Evolutionary conservation across 148 eudicot species (phyloP).

Genomic region (Rhododendron molle): DNA sequence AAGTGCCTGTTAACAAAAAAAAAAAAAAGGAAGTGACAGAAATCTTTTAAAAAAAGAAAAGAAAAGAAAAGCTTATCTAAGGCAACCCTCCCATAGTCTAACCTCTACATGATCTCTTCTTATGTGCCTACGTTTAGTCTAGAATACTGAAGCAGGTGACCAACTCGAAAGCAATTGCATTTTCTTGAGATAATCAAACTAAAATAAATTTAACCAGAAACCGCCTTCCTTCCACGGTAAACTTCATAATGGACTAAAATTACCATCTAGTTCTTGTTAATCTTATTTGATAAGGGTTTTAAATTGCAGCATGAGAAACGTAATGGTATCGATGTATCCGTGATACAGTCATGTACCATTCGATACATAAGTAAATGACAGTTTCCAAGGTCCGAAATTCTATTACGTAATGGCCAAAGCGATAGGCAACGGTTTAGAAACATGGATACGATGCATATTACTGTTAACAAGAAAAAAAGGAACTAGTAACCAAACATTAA

Average conservation of each 20-base stretch:
- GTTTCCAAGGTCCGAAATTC: no score
- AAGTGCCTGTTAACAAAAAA: no score
- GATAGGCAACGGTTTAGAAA: no score
- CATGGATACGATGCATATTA: no score
- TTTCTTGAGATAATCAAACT: neutral
- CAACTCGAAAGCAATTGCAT: neutral
- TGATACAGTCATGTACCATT: no score
- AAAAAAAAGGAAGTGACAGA: no score
- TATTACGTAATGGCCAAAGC: no score
- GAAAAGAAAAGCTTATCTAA: neutral
- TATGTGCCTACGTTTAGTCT: no score
- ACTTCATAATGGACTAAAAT: neutral
- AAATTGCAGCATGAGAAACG: neutral
- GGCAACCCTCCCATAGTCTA: neutral
- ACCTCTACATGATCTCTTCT: neutral
- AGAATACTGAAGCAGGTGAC: constrained; percentile 6
- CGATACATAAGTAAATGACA: no score
- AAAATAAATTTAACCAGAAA: neutral
- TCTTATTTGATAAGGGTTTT: neutral
- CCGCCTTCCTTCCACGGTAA: neutral
- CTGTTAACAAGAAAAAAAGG: no score
- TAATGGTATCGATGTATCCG: no score
- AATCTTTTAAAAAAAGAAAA: no score
- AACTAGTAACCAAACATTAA: neutral
- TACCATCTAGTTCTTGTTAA: neutral